Percentiles rank a stretch among this genome's conserved stretches.
phyloP scores from a whole-genome alignment of 345 rosid species.

The Adansonia digitata region DNA sequence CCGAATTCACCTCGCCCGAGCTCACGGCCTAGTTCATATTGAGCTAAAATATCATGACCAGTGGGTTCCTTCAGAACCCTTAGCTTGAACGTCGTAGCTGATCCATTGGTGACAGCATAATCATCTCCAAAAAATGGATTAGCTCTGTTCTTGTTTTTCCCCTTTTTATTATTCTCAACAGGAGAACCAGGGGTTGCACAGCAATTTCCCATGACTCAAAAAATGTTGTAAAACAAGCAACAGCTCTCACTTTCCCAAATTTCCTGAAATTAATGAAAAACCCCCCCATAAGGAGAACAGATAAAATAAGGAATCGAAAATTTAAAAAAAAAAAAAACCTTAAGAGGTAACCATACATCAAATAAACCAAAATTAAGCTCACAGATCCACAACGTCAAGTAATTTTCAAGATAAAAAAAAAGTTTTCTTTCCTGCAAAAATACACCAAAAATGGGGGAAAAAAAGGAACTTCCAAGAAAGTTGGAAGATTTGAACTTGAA shows the following conservation, averaged over 20 bases:
- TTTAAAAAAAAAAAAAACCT: too few relatives aligned
- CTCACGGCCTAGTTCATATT: constrained; percentile 62
- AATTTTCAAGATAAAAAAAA: background rate
- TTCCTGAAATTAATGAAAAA: constrained; percentile 20
- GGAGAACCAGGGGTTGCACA: constrained; percentile 43
- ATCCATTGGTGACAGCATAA: constrained; percentile 33
- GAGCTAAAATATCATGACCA: constrained; percentile 41
- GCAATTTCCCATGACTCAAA: constrained; percentile 59
- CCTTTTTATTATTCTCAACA: constrained; percentile 26
- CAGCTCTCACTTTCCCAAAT: constrained; percentile 11
- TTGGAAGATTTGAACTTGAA: background rate
- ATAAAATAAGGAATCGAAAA: background rate
- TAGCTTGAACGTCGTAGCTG: constrained; percentile 31
- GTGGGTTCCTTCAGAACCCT: constrained; percentile 57
- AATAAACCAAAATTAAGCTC: background rate
- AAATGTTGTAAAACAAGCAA: background rate
- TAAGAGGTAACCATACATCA: background rate
- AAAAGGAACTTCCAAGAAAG: background rate
- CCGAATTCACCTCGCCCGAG: constrained; percentile 81
- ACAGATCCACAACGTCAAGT: constrained; percentile 11
- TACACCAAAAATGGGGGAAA: background rate
- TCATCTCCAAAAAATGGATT: constrained; percentile 47
- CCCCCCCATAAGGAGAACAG: constrained; percentile 7
- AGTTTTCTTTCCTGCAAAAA: background rate
- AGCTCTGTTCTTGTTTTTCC: constrained; percentile 32